These are phyloP conservation scores for Areca catechu DNA, from an alignment of 176 grass and related monocot species.

Conservation along the genomic window DNA sequence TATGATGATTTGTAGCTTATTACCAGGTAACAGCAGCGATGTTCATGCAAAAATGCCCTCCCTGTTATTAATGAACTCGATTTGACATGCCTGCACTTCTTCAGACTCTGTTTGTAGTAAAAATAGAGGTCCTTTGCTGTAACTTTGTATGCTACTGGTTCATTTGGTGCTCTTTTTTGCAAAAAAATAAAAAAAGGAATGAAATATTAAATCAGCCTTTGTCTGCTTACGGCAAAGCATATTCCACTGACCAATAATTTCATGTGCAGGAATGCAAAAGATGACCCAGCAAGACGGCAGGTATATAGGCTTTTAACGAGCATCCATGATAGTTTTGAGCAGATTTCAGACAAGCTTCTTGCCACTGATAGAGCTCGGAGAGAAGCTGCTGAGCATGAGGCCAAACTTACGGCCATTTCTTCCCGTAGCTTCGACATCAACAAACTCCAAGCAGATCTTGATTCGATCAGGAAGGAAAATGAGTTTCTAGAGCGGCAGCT, in stretches of 20 bases:
- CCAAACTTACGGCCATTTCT: conserved; percentile 15
- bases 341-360: conserved; percentile 9
- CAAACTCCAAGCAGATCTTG: conserved; percentile 16
- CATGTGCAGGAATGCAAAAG: background rate
- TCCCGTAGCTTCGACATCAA: conserved; percentile 6
- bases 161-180: no score
- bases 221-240: no score
- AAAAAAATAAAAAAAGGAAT: no score
- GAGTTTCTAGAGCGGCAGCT: conserved; percentile 10
- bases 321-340: conserved; percentile 12
- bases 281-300: conserved; percentile 10
- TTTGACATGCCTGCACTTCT: no score
- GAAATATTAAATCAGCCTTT: no score
- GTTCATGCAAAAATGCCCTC: no score
- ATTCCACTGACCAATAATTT: background rate
- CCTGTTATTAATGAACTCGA: no score
- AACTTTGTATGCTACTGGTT: no score
- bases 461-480: conserved; percentile 14
- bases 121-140: no score
- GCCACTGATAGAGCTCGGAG: conserved; percentile 7
- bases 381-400: conserved; percentile 5
- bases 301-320: conserved; percentile 16
- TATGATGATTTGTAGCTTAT: no score
- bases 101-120: no score
- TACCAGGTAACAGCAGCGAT: no score